These are phyloP conservation scores for Candida yuanshanica DNA, from an alignment of 805 yeast genomes.

Conservation along the genomic window DNA sequence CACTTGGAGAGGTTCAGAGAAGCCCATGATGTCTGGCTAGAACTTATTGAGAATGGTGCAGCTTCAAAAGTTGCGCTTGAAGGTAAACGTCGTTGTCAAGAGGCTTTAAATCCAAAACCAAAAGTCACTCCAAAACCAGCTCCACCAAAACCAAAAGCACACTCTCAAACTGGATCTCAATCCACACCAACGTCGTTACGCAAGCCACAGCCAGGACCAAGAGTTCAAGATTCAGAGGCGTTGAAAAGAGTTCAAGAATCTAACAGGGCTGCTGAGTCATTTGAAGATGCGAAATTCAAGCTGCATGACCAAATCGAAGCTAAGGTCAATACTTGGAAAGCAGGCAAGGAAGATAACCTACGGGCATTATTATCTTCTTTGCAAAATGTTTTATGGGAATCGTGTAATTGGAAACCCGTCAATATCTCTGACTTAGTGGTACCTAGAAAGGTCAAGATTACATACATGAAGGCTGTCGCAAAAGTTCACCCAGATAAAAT, in stretches of 20 bases:
- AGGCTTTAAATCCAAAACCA: constrained; percentile 52
- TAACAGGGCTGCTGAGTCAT: constrained; percentile 37
- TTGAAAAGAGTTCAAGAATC: constrained; percentile 45
- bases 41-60: constrained; percentile 62
- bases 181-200: constrained; percentile 4
- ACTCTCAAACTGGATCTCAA: background rate
- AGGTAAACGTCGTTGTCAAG: constrained; percentile 74
- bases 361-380: constrained; percentile 71
- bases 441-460: constrained; percentile 83
- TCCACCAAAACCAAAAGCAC: constrained; percentile 25
- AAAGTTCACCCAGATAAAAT: constrained; percentile 87
- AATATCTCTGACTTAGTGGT: constrained; percentile 71
- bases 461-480: constrained; percentile 86
- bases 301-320: constrained; percentile 59
- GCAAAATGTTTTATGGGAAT: constrained; percentile 63
- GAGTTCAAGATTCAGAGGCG: constrained; percentile 32
- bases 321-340: constrained; percentile 56
- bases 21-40: constrained; percentile 57
- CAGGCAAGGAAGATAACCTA: constrained; percentile 74
- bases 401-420: constrained; percentile 60
- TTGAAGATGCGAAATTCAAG: constrained; percentile 52
- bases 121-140: constrained; percentile 26
- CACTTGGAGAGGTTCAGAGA: constrained; percentile 63
- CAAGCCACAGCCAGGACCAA: constrained; percentile 8
- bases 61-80: constrained; percentile 63